Conservation (phyloP, 805 yeast genomes). For the Candida cerambycidarum region DNA sequence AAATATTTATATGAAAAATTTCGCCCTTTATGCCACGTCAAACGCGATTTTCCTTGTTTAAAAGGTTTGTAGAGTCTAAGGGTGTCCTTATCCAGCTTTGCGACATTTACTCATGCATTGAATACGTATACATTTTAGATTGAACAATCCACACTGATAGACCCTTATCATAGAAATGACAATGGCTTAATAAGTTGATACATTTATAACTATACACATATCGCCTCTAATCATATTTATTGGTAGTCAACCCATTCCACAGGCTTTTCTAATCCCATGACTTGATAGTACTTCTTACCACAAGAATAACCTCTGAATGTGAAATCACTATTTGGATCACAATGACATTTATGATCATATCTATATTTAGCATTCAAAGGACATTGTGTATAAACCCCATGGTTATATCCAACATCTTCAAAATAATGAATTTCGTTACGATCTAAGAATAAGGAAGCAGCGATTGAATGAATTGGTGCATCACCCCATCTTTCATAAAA, state of each 20-base stretch:
- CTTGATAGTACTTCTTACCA: conserved; percentile 32
- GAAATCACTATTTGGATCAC: conserved; percentile 40
- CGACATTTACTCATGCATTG: background rate
- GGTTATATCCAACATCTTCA: conserved; percentile 74
- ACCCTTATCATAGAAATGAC: no score
- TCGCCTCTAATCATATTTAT: background rate
- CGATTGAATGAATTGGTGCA: conserved; percentile 83
- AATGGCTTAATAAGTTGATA: no score
- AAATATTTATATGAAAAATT: background rate
- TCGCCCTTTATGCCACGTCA: conserved; percentile 2
- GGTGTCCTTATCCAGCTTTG: no score
- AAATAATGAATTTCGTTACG: conserved; percentile 65
- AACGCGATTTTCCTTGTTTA: conserved; percentile 2
- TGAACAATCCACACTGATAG: no score
- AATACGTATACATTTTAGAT: no score
- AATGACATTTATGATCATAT: conserved; percentile 30
- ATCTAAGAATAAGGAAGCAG: conserved; percentile 62
- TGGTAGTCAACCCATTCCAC: conserved; percentile 27
- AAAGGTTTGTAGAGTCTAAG: conserved; percentile 1
- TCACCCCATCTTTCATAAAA: conserved; percentile 92
- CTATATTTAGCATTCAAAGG: conserved; percentile 42
- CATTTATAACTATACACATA: no score
- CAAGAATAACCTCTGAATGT: conserved; percentile 23
- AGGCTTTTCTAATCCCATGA: conserved; percentile 30
- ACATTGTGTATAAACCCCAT: conserved; percentile 64